phyloP scores from a whole-genome alignment of 805 yeast genomes.

The Hanseniaspora pseudoguilliermondii region DNA sequence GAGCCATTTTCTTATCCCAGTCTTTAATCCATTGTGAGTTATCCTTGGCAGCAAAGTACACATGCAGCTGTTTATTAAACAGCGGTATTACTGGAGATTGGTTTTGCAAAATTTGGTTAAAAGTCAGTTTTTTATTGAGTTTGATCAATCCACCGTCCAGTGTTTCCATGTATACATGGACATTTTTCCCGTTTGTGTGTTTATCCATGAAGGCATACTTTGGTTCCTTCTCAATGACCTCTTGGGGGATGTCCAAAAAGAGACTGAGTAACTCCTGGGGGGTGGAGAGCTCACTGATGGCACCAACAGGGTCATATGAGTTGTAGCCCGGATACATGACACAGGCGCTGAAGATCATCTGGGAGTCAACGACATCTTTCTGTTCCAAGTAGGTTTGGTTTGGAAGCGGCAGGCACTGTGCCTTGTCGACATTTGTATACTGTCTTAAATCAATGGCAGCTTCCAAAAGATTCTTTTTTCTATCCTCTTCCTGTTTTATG shows the following conservation, averaged over 20 bases:
- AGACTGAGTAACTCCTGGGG: constrained; percentile 51
- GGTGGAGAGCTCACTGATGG: constrained; percentile 58
- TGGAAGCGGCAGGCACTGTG: constrained; percentile 41
- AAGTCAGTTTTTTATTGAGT: constrained; percentile 61
- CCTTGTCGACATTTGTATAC: constrained; percentile 36
- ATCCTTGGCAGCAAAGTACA: constrained; percentile 67
- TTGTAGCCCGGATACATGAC: constrained; percentile 70
- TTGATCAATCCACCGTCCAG: constrained; percentile 71
- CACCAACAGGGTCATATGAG: constrained; percentile 71
- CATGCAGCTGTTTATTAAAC: constrained; percentile 56
- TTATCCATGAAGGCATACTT: constrained; percentile 30
- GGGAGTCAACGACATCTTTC: constrained; percentile 56
- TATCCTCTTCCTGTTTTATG: constrained; percentile 16
- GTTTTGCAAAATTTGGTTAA: constrained; percentile 51
- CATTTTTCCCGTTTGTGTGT: constrained; percentile 36
- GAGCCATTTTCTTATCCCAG: constrained; percentile 53
- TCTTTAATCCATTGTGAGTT: constrained; percentile 51
- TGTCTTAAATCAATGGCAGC: constrained; percentile 54
- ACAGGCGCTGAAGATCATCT: constrained; percentile 57
- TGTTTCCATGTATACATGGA: constrained; percentile 75
- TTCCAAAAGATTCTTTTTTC: constrained; percentile 33
- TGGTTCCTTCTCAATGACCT: constrained; percentile 46
- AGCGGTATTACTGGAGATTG: constrained; percentile 58
- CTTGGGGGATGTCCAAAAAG: constrained; percentile 46
- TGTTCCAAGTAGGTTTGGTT: constrained; percentile 50